A percentile compares a stretch with the other conserved stretches of the same genome.
Evolutionary conservation across 2,329 filamentous ascomycete genomes (phyloP).

Genomic region (Gaeumannomyces tritici): DNA sequence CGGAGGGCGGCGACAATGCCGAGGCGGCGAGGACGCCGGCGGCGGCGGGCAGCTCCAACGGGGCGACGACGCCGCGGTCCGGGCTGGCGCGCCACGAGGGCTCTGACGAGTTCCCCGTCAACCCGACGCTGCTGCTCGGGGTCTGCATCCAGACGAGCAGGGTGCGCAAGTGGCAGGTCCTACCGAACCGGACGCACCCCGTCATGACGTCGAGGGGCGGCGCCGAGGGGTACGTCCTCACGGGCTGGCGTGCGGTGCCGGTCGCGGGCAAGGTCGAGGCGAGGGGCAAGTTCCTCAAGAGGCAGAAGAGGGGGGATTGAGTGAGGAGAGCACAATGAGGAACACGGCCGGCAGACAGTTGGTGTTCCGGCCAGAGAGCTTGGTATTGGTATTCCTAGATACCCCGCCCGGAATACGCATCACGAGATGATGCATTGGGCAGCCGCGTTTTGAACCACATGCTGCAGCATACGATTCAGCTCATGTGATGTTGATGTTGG

Average conservation of each 20-base stretch:
- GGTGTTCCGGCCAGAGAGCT: not conserved
- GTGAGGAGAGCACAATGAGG: not conserved
- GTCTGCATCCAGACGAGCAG: slow-evolving; percentile 73
- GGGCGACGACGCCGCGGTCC: slow-evolving; percentile 23
- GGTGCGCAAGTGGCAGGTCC: slow-evolving; percentile 76
- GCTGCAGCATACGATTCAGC: not conserved
- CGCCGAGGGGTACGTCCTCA: slow-evolving; percentile 84
- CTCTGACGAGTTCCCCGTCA: slow-evolving; percentile 72
- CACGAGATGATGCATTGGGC: not conserved
- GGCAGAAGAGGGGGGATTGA: slow-evolving; percentile 38
- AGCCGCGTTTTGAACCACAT: not conserved
- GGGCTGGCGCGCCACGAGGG: slow-evolving; percentile 44
- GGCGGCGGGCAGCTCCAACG: slow-evolving; percentile 30
- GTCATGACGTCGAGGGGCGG: slow-evolving; percentile 85
- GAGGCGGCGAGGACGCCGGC: slow-evolving; percentile 39
- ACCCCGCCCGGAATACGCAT: not conserved
- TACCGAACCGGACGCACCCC: slow-evolving; percentile 87
- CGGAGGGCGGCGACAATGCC: not conserved
- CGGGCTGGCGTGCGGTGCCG: slow-evolving; percentile 71
- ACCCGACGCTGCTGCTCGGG: slow-evolving; percentile 75
- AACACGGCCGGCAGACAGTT: not conserved
- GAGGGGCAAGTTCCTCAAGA: slow-evolving; percentile 67
- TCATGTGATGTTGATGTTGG: too few relatives aligned
- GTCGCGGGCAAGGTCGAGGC: slow-evolving; percentile 73
- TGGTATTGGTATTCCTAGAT: not conserved